Base-by-base conservation (phyloP, 139 green algal genomes). In the Chlorella sp. region DNA sequence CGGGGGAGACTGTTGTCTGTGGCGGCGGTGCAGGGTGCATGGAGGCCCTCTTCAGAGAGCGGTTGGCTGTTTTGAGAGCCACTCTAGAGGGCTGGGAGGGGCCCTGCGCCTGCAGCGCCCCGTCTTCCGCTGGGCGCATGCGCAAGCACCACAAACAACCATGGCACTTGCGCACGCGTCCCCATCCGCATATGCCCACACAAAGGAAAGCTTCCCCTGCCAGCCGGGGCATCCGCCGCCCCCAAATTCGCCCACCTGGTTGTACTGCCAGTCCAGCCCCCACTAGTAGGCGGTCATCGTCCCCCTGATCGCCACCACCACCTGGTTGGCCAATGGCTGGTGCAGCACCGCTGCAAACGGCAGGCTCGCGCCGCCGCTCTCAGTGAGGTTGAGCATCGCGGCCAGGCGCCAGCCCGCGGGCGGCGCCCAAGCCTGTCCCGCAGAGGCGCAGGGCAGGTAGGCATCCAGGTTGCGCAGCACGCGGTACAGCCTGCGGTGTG, bases 251-350 rank as follows among this genome's bases (percentile, higher is more conserved):
- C 53, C 8, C 58, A 64, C 58, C 58, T 64, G 58, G 58, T 64
- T 64, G 58, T 64, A 64, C 29, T 40, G 29, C 58, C n/a, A 73
- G 45, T 73, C 66, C n/a, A 73, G 50, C 17, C 5, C 31, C 66
- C 66, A 73, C 31, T 73, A 45, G 3, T 19, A 27, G 0, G 31
- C 14, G 1, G 50, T 59, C 66, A 36, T 21, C 17, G 66, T 73
- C 19, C 66, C 66, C 0, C 66, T 31, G 5, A 61, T 2, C 4
- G 66, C 66, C 29, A 73, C 66, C 1, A 61, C 66, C 66, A 73
- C 17, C 33, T 73, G 45, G 17, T 29, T 2, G 45, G 19, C 48
- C 19, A 31, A 29, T 8, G 6, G 45, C 35, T 73, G 45, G 5
- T 35, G 12, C 17, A 73, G 29, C 14, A 73, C 6, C 0, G 45